A percentile compares a stretch with the other conserved stretches of the same genome.
These are phyloP conservation scores for Vaccinium corymbosum DNA, from an alignment of 148 eudicot genomes.

Conservation along the genomic window DNA sequence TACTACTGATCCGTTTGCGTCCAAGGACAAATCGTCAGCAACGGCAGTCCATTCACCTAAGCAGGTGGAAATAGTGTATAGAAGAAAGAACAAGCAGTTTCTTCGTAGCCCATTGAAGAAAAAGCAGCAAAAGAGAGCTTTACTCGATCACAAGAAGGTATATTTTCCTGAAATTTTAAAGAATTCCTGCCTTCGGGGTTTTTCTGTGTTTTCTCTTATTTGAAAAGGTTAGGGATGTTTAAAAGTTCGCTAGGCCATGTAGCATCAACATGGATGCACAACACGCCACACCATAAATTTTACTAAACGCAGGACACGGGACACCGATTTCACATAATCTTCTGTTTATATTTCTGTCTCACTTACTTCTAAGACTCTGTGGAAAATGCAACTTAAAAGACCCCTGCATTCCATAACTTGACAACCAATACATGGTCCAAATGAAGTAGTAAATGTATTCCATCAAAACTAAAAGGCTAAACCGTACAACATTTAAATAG, in stretches of 20 bases:
- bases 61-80: slow-evolving; percentile 2
- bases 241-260: neutral
- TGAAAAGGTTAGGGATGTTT: neutral
- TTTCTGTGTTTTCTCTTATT: neutral
- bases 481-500: no score
- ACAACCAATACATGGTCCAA: no score
- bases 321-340: neutral
- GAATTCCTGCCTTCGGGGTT: neutral
- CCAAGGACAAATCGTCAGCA: slow-evolving; percentile 20
- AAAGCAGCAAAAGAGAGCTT: slow-evolving; percentile 23
- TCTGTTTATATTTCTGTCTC: neutral
- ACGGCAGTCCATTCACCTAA: slow-evolving; percentile 7
- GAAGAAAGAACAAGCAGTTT: slow-evolving; percentile 15
- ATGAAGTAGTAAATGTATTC: no score
- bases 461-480: no score
- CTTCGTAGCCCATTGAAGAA: slow-evolving; percentile 18
- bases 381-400: neutral
- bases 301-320: neutral
- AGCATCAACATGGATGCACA: neutral
- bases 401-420: no score
- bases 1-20: slow-evolving; percentile 20
- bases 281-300: neutral
- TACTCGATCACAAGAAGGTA: slow-evolving; percentile 30
- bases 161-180: slow-evolving; percentile 5
- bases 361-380: neutral